Evolutionary conservation across 371 early-diverging fungal genomes (phyloP), one percentile per base, ranked within the genome.

Genomic region (Mortierella sp.): DNA sequence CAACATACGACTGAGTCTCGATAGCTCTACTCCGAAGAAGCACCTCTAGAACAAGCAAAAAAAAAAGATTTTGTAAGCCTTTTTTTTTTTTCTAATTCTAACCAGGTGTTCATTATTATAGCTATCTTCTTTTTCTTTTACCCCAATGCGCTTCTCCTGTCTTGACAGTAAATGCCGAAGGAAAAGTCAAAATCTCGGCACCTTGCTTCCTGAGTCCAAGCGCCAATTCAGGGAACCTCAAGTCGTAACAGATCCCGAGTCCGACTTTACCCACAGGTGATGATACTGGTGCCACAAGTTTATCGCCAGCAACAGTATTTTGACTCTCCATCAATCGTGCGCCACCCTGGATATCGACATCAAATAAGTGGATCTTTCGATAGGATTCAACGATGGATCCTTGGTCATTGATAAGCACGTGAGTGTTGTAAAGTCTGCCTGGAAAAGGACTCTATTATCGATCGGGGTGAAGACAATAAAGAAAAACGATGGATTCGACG

Each of bases 111-210:
- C n/a, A n/a, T n/a, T n/a, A n/a, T n/a, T n/a, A n/a, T n/a, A n/a
- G n/a, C n/a, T 10, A 10, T 39, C 4, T 39, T 39, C 10, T 40
- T 9, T 40, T 40, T 40, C 1, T 55, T 66, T 75, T 88, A 92
- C 91, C 91, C 96, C 96, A 96, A 80, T 96, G 96, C 24, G 96
- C 94, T 64, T 86, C 85, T 2, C 97, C 97, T 2, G 97, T 96
- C 60, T 88, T 87, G 62, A 93, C 70, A 0, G 97, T 96, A 75
- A 96, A 96, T 1, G 95, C 97, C n/a, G 94, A 93, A 22, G 97
- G 96, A 73, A 88, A 96, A 16, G 94, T 89, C 28, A 96, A 73
- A 20, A 94, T 84, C 57, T 96, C 89, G 6, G 95, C 94, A 0
- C 94, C 94, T 22, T 84, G 83, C 37, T 70, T 74, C 11, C 94